Evolutionary conservation across 805 yeast species (phyloP).

Genomic region (Saturnispora galanensis): DNA sequence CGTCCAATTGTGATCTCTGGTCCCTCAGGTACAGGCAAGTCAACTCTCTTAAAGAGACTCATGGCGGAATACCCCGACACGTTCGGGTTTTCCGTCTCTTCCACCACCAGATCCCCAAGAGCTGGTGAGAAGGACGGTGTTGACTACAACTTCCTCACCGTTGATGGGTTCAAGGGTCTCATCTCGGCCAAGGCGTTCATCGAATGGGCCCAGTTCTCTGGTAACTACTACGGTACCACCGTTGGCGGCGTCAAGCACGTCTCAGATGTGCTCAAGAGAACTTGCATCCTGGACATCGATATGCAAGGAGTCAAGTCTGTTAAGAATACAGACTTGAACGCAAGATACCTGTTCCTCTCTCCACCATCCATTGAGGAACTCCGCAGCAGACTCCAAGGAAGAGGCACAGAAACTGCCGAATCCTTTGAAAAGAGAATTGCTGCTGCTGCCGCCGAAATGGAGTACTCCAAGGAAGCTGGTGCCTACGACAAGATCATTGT

Average conservation of each 20-base stretch:
- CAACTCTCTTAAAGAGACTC: constrained; percentile 81
- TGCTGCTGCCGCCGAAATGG: constrained; percentile 86
- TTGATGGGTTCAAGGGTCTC: constrained; percentile 67
- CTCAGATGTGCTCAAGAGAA: constrained; percentile 46
- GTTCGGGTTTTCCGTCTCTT: constrained; percentile 91
- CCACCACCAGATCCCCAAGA: constrained; percentile 88
- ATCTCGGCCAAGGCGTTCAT: constrained; percentile 71
- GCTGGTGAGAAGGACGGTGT: constrained; percentile 82
- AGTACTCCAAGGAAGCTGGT: constrained; percentile 69
- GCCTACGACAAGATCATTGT: constrained; percentile 86
- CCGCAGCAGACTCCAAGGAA: constrained; percentile 62
- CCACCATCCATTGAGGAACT: constrained; percentile 87
- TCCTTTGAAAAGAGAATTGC: constrained; percentile 71
- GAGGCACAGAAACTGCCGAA: constrained; percentile 94
- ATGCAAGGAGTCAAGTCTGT: constrained; percentile 98
- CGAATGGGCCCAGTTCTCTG: constrained; percentile 97
- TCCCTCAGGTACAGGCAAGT: constrained; percentile 95
- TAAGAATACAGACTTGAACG: constrained; percentile 71
- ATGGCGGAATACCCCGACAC: constrained; percentile 82
- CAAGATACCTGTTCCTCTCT: constrained; percentile 76
- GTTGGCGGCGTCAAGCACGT: constrained; percentile 77
- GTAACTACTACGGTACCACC: constrained; percentile 95
- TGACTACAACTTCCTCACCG: constrained; percentile 81
- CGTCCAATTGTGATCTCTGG: constrained; percentile 95
- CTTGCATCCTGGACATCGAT: constrained; percentile 92